A percentile compares a stretch with the other conserved stretches of the same genome.
Evolutionary conservation across 805 yeast genomes (phyloP).

Genomic region (Starmerella floricola): DNA sequence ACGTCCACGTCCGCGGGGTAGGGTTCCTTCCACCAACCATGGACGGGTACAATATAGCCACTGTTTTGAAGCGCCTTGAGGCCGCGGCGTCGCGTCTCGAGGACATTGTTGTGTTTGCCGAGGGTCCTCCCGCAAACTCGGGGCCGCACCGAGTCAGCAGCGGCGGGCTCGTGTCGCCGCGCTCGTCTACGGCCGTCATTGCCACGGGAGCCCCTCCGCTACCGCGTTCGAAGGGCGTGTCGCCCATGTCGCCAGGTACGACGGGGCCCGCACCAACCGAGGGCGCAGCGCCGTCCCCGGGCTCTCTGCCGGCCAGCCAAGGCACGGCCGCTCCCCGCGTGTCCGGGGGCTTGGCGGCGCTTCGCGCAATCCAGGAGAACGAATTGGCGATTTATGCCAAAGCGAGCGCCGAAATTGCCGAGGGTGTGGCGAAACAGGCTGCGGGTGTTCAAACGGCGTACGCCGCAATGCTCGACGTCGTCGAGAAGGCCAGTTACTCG

Average conservation of each 20-base stretch:
- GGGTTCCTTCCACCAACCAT: conserved; percentile 26
- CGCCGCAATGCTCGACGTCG: conserved; percentile 25
- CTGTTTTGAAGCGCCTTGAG: conserved; percentile 67
- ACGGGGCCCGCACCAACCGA: neutral
- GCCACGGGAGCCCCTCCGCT: conserved; percentile 4
- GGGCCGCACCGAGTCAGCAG: neutral
- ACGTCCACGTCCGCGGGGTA: too few relatives aligned
- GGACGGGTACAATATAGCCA: conserved; percentile 79
- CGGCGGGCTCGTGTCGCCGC: conserved; percentile 6
- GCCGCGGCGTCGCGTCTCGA: conserved; percentile 89
- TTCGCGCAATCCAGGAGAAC: neutral
- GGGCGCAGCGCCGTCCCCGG: neutral
- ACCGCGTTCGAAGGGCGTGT: neutral
- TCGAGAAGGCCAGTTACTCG: conserved; percentile 41
- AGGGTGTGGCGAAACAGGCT: conserved; percentile 29
- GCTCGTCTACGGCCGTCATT: neutral
- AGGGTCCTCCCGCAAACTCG: conserved; percentile 28
- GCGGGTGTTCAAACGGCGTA: conserved; percentile 21
- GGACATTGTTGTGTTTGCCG: conserved; percentile 42
- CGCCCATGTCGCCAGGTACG: neutral
- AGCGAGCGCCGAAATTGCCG: conserved; percentile 13
- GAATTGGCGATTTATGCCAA: conserved; percentile 11
- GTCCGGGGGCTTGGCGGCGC: conserved; percentile 3
- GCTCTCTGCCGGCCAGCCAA: too few relatives aligned
- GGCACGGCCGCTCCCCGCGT: neutral